Evolutionary conservation across 257 asterid genomes (phyloP).

Genomic region (Gentiana straminea): DNA sequence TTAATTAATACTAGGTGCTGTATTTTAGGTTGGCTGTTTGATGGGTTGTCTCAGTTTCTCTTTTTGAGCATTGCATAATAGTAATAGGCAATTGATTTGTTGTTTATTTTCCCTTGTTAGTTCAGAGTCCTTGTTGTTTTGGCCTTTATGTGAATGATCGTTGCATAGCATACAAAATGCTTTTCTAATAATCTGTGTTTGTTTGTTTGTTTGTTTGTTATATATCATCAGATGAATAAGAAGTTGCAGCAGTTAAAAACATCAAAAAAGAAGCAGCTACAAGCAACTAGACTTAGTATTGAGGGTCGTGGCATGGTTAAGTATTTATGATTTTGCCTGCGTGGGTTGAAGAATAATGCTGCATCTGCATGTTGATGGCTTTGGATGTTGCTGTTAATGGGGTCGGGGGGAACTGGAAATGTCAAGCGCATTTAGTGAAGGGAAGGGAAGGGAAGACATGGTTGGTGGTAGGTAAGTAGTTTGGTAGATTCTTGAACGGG

Average conservation of each 20-base stretch:
- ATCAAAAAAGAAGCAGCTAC: conserved; percentile 73
- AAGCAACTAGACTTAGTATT: conserved; percentile 87
- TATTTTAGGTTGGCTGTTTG: too few species aligned
- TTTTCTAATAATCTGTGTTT: background rate
- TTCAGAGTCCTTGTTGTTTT: too few species aligned
- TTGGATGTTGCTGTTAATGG: background rate
- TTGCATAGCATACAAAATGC: background rate
- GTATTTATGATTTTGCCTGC: conserved; percentile 33
- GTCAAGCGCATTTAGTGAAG: too few species aligned
- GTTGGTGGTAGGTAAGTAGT: too few species aligned
- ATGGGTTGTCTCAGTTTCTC: too few species aligned
- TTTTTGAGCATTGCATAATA: too few species aligned
- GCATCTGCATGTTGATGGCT: background rate
- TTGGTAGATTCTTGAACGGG: too few species aligned
- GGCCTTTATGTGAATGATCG: background rate
- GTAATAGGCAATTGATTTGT: too few species aligned
- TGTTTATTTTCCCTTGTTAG: too few species aligned
- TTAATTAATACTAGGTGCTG: too few species aligned
- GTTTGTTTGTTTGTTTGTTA: background rate
- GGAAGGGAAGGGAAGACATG: too few species aligned
- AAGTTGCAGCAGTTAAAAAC: conserved; percentile 86
- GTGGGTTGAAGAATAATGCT: background rate
- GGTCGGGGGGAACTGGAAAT: background rate
- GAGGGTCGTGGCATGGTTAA: conserved; percentile 98
- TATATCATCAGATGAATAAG: conserved; percentile 70